These are phyloP conservation scores for Glutinoglossum americanum DNA, from an alignment of 495 filamentous ascomycete genomes.

Conservation along the genomic window DNA sequence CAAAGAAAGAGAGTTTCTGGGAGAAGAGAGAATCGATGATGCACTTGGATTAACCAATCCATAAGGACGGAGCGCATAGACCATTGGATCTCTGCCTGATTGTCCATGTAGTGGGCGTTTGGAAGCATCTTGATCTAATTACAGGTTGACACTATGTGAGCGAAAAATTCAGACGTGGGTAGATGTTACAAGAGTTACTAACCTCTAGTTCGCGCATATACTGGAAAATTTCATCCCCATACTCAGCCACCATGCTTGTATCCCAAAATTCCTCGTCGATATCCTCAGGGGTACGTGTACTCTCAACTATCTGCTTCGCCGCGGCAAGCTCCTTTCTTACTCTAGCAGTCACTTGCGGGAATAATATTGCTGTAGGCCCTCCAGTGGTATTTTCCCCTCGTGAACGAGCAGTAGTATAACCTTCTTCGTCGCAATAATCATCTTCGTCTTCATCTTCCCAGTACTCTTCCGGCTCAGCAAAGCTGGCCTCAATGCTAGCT, in stretches of 20 bases:
- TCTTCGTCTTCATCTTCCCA: constrained; percentile 60
- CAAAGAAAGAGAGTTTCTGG: constrained; percentile 88
- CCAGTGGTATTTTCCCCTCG: constrained; percentile 67
- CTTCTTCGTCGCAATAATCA: constrained; percentile 63
- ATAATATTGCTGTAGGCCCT: constrained; percentile 47
- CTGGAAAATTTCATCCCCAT: constrained; percentile 81
- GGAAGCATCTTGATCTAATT: constrained; percentile 56
- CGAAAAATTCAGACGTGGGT: background rate
- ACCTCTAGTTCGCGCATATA: constrained; percentile 87
- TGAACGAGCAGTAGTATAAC: constrained; percentile 50
- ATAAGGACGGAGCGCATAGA: constrained; percentile 94
- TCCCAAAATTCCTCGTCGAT: constrained; percentile 78
- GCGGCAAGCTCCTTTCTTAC: constrained; percentile 42
- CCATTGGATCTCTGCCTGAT: constrained; percentile 94
- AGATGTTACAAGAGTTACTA: constrained; percentile 14
- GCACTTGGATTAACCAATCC: constrained; percentile 96
- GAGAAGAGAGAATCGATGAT: constrained; percentile 70
- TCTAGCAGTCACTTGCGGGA: constrained; percentile 38
- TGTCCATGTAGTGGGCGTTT: constrained; percentile 85
- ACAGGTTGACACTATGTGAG: background rate
- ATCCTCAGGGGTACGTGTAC: constrained; percentile 33
- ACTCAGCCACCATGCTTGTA: constrained; percentile 96
- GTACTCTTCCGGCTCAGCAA: constrained; percentile 42
- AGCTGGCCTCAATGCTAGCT: background rate
- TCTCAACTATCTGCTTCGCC: constrained; percentile 47